Percentiles rank a stretch among this genome's conserved stretches.
Evolutionary conservation across 768 basidiomycete species (phyloP).

Genomic region (Dacryopinax spathularia): DNA sequence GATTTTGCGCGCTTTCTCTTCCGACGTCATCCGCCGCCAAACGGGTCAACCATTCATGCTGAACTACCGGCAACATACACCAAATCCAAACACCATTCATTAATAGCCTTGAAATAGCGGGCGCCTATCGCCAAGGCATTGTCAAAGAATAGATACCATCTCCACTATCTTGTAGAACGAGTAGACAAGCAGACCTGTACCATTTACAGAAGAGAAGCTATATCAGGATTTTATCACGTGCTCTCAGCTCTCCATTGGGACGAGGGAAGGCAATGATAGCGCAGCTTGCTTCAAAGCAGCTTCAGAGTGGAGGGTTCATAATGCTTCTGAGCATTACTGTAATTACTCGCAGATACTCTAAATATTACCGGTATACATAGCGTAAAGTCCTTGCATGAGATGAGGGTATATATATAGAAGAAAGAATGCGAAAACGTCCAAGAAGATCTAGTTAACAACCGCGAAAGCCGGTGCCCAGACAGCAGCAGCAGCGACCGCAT

Average conservation of each 20-base stretch:
- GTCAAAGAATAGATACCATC: background rate
- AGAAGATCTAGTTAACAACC: background rate
- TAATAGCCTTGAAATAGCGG: background rate
- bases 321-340: no score
- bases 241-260: no score
- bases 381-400: background rate
- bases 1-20: background rate
- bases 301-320: no score
- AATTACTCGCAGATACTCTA: no score
- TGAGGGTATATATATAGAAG: background rate
- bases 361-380: background rate
- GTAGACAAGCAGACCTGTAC: no score
- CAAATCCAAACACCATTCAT: background rate
- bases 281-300: no score
- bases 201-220: no score
- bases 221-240: no score
- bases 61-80: background rate
- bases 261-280: no score
- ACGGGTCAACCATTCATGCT: slow-evolving; percentile 4
- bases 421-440: background rate
- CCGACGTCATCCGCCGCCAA: background rate
- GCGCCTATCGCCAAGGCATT: background rate
- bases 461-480: background rate
- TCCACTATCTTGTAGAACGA: no score
- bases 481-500: background rate